These are phyloP conservation scores for Pichia sp. DNA, from an alignment of 1,139 yeast genomes.

Conservation along the genomic window DNA sequence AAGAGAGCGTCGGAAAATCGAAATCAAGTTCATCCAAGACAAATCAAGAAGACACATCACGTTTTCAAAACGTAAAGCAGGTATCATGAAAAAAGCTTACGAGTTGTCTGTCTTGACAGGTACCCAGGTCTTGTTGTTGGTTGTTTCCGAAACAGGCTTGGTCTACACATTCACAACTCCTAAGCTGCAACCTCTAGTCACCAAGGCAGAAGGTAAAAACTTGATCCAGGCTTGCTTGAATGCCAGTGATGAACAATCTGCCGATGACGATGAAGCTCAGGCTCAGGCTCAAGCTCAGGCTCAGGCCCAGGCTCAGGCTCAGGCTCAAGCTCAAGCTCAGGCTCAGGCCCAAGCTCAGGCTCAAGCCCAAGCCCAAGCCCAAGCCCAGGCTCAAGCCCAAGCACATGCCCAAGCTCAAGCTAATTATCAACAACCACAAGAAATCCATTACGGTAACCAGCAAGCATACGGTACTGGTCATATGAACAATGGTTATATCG, in stretches of 20 bases:
- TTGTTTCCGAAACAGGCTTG: constrained; percentile 94
- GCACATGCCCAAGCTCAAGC: constrained; percentile 12
- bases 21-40: constrained; percentile 93
- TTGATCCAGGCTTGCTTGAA: constrained; percentile 94
- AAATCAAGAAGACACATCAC: constrained; percentile 97
- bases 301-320: constrained; percentile 25
- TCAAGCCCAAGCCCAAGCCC: constrained; percentile 19
- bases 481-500: constrained; percentile 27
- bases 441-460: constrained; percentile 13
- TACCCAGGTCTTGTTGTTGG: constrained; percentile 88
- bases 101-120: constrained; percentile 95
- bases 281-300: constrained; percentile 22
- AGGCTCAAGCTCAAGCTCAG: constrained; percentile 27
- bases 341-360: constrained; percentile 19
- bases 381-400: constrained; percentile 17
- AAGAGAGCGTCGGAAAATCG: constrained; percentile 93
- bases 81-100: constrained; percentile 97
- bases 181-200: constrained; percentile 92
- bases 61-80: constrained; percentile 95
- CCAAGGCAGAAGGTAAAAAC: constrained; percentile 95
- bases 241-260: constrained; percentile 80
- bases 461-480: constrained; percentile 19
- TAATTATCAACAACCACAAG: constrained; percentile 10
- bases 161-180: constrained; percentile 99
- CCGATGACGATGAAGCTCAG: constrained; percentile 54